Base-by-base conservation (phyloP, 2,329 filamentous ascomycete genomes). In the Onygenales sp. region DNA sequence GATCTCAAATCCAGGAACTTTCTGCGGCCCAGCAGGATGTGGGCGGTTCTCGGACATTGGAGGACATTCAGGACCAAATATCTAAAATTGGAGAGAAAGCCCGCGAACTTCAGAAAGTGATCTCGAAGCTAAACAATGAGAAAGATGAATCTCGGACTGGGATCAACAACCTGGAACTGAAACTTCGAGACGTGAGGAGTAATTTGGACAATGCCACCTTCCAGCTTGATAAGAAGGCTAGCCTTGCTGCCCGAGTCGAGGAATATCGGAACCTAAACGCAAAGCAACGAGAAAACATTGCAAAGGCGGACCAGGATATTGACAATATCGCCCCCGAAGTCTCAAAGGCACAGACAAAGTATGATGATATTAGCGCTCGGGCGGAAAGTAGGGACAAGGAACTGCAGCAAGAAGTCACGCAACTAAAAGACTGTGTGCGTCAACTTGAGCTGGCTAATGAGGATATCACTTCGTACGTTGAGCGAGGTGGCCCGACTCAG, bases 51-150 rank as follows among this genome's bases (percentile, higher is more conserved):
- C 82, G 88, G 57, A 87, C 87, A 33, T 79, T 89, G 6, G 87
- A 95, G 52, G 87, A 93, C 59, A 90, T 97, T 51, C 87, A 93
- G 61, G 84, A 87, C 51, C 81, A 90, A 47, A 81, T 90, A 56
- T 82, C 82, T 47, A 71, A 74, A 14, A 77, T 85, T 53, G 80
- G 79, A 17, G 87, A 90, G 56, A 82, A 87, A 63, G 78, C 83
- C 59, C 81, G 85, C 52, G 71, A 72, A 21, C 71, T 83, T 32
- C 89, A 87, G 64, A 75, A 75, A 42, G 79, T 76, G 43, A 77
- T 92, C 10, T 70, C 78, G 6, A 87, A 86, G 61, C 70, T 94
- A 34, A 81, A 78, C 0, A 73, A 71, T 10, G 88, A 93, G 36
- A 84, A 81, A 59, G 87, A 95, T 59, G 82, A 86, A 40, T 78